Evolutionary conservation across 352 stramenopile genomes (phyloP), one percentile per base, ranked within the genome.

Genomic region (Phytopythium mirpurense): DNA sequence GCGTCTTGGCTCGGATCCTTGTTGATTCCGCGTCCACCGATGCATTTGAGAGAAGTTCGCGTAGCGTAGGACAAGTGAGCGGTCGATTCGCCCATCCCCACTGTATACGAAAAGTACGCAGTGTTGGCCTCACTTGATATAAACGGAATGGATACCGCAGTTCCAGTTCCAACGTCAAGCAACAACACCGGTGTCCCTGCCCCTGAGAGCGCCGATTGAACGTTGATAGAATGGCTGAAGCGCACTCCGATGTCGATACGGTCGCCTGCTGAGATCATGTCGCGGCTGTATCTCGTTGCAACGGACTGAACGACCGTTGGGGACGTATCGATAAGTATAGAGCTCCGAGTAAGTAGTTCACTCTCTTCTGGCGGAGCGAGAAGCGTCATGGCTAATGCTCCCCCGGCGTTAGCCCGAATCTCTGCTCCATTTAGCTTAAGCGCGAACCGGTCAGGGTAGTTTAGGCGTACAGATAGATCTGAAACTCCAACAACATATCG

Each of bases 221-320:
- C 62, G 2, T 60, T 48, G 5, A 92, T 57, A 0, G 68, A 50
- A 0, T 43, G 58, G 29, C 69, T 72, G 38, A 92, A 80, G 16
- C 31, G 63, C 4, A 84, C 67, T 3, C 31, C 61, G 0, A 87
- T 18, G 0, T 69, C 37, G 27, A 92, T 52, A 1, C 54, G 61
- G 45, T 90, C 78, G 4, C 79, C 82, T 29, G 78, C 65, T 0
- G 75, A 82, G 49, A 87, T 71, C 21, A 72, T 42, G 29, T 67
- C 63, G 14, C 83, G 67, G 18, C 72, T 62, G 0, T 50, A 57
- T 48, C 64, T 66, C 9, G 68, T 84, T 2, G 63, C 60, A 3
- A 90, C 76, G 3, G 42, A 54, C 5, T 65, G 12, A 7, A 79
- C 72, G 7, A 66, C 51, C 23, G 76, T 64, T 26, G 79, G 57